Evolutionary conservation across 202 grass and related monocot genomes (phyloP).

Genomic region (Bolboschoenoplectus hybrid): DNA sequence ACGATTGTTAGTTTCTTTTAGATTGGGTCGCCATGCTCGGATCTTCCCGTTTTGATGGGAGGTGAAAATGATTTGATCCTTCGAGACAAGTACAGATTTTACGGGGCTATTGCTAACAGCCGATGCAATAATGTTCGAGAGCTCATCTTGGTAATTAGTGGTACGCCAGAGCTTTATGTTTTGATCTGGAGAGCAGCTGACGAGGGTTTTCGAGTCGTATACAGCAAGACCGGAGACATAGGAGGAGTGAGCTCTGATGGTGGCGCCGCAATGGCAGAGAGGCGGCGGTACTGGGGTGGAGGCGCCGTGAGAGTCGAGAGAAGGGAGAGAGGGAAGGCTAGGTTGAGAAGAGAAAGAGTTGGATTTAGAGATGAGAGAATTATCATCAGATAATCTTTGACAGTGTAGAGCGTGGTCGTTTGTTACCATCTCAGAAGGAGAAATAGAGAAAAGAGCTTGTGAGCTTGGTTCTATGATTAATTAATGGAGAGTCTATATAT

Average conservation of each 20-base stretch:
- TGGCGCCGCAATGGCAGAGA: slow-evolving; percentile 45
- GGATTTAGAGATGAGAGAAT: slow-evolving; percentile 39
- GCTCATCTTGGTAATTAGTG: slow-evolving; percentile 7
- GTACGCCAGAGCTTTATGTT: slow-evolving; percentile 49
- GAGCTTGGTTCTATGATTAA: not conserved
- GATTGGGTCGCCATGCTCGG: slow-evolving; percentile 45
- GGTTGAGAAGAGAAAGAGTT: slow-evolving; percentile 35
- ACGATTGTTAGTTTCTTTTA: not conserved
- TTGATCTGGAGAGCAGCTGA: slow-evolving; percentile 56
- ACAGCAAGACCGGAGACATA: slow-evolving; percentile 58
- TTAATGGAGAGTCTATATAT: not conserved
- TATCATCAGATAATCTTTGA: slow-evolving; percentile 12
- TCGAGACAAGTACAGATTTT: slow-evolving; percentile 53
- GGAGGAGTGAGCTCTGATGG: slow-evolving; percentile 54
- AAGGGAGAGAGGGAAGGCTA: slow-evolving; percentile 40
- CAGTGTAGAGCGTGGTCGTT: slow-evolving; percentile 21
- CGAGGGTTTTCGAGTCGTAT: slow-evolving; percentile 42
- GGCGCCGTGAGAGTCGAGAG: not conserved
- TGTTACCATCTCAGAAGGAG: slow-evolving; percentile 38
- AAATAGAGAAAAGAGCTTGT: not conserved
- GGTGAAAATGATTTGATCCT: slow-evolving; percentile 49
- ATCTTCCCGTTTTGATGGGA: slow-evolving; percentile 75
- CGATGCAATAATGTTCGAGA: slow-evolving; percentile 16
- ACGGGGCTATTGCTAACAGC: slow-evolving; percentile 42
- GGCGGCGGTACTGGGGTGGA: not conserved